phyloP scores from a whole-genome alignment of 768 basidiomycete species.

The Lactarius quietus region DNA sequence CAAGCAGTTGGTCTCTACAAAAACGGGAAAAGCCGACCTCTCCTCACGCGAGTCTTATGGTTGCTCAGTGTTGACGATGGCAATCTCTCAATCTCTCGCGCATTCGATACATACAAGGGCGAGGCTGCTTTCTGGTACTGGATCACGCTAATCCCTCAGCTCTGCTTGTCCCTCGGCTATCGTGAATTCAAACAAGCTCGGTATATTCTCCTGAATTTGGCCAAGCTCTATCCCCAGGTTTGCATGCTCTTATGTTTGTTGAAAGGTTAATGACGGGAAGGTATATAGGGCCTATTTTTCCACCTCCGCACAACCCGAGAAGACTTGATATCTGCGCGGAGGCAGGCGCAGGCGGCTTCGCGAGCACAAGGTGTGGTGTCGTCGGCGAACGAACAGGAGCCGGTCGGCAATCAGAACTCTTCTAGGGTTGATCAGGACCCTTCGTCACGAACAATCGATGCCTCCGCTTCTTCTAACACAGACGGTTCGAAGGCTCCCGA shows the following conservation, averaged over 20 bases:
- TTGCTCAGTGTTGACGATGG: conserved; percentile 88
- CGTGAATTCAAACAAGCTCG: conserved; percentile 92
- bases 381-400: conserved; percentile 15
- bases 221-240: conserved; percentile 90
- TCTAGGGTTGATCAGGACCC: conserved; percentile 14
- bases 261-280: neutral
- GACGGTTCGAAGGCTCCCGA: conserved; percentile 28
- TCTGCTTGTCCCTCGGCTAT: conserved; percentile 84
- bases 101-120: conserved; percentile 94
- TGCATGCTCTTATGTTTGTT: neutral
- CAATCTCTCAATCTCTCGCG: conserved; percentile 63
- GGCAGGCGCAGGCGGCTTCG: conserved; percentile 38
- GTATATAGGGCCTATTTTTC: conserved; percentile 84
- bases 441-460: conserved; percentile 13
- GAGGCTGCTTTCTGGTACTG: conserved; percentile 98
- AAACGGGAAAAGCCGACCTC: conserved; percentile 84
- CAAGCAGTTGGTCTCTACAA: conserved; percentile 97
- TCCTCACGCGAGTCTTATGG: conserved; percentile 94
- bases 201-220: conserved; percentile 82
- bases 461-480: conserved; percentile 13
- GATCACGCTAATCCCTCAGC: conserved; percentile 95
- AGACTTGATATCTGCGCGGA: conserved; percentile 52
- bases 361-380: conserved; percentile 28
- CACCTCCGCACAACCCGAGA: conserved; percentile 82
- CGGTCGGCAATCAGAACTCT: conserved; percentile 11